Conservation (phyloP, 2,329 filamentous ascomycete species). For the Ophiostoma ulmi region DNA sequence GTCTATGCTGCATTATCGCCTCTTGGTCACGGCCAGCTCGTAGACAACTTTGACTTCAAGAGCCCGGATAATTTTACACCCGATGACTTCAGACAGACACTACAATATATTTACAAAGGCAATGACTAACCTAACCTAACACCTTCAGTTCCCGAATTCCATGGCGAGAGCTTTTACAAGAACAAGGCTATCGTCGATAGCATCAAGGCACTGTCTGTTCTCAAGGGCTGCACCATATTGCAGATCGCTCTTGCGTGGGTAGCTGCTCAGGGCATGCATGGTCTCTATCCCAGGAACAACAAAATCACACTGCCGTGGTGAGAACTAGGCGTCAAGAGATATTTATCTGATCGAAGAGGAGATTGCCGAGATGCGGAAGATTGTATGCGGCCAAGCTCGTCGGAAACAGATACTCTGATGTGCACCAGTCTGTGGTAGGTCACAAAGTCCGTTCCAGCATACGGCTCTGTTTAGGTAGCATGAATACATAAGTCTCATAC, state of each 20-base stretch:
- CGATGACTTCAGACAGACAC: not conserved
- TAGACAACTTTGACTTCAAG: not conserved
- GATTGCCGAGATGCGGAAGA: not conserved
- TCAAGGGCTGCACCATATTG: not conserved
- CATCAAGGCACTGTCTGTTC: constrained; percentile 15
- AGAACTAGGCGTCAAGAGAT: not conserved
- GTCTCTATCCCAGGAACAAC: not conserved
- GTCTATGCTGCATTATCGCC: not conserved
- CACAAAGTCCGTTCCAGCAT: not conserved
- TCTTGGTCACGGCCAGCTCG: not conserved
- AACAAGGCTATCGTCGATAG: constrained; percentile 23
- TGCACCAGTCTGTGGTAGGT: not conserved
- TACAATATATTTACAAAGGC: not conserved
- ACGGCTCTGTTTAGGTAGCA: too few species aligned
- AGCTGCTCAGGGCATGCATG: not conserved
- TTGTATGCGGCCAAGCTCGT: not conserved
- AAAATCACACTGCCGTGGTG: not conserved
- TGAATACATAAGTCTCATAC: too few species aligned
- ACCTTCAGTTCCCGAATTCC: constrained; percentile 2
- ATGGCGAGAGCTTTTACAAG: constrained; percentile 23
- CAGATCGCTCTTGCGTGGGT: constrained; percentile 17
- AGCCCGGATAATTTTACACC: not conserved
- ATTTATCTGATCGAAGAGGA: not conserved
- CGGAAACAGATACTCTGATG: not conserved
- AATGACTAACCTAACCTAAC: not conserved